Percentiles rank a stretch among this genome's conserved stretches.
Conservation (phyloP, 176 grass and related monocot genomes). For the Paspalum vaginatum region DNA sequence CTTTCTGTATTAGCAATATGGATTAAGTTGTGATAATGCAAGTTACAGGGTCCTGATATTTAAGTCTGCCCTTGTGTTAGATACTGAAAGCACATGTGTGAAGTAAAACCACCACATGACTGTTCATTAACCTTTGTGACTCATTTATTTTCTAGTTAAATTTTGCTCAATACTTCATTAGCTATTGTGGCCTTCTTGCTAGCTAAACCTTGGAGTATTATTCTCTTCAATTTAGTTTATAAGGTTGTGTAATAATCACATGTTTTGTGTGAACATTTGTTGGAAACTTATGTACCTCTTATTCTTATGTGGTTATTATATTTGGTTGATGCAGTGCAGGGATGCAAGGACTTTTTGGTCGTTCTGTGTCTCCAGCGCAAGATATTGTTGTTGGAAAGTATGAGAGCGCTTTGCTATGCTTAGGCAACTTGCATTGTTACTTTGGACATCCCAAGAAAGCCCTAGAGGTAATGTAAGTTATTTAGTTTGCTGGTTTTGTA, state of each 20-base stretch:
- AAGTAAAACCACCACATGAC: conserved; percentile 4
- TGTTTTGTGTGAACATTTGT: background rate
- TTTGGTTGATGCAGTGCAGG: conserved; percentile 78
- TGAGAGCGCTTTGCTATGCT: conserved; percentile 87
- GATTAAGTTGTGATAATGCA: conserved; percentile 16
- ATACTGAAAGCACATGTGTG: background rate
- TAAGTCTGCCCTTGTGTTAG: background rate
- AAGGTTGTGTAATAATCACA: conserved; percentile 35
- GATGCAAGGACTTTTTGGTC: conserved; percentile 83
- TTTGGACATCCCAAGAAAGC: conserved; percentile 97
- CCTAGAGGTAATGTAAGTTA: conserved; percentile 68
- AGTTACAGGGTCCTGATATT: conserved; percentile 1
- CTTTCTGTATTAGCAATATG: conserved; percentile 24
- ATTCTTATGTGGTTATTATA: conserved; percentile 27
- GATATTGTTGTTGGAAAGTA: conserved; percentile 89
- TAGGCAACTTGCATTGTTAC: conserved; percentile 89
- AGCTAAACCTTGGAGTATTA: conserved; percentile 14
- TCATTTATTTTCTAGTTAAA: conserved; percentile 5
- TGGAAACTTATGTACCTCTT: conserved; percentile 4
- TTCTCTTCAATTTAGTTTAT: background rate
- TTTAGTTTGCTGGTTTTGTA: conserved; percentile 34
- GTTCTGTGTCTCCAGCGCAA: conserved; percentile 54
- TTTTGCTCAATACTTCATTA: conserved; percentile 15
- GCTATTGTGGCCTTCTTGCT: background rate
- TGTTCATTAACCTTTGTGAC: background rate